phyloP scores from a whole-genome alignment of 495 filamentous ascomycete species.

The Corynascus novoguineensis region DNA sequence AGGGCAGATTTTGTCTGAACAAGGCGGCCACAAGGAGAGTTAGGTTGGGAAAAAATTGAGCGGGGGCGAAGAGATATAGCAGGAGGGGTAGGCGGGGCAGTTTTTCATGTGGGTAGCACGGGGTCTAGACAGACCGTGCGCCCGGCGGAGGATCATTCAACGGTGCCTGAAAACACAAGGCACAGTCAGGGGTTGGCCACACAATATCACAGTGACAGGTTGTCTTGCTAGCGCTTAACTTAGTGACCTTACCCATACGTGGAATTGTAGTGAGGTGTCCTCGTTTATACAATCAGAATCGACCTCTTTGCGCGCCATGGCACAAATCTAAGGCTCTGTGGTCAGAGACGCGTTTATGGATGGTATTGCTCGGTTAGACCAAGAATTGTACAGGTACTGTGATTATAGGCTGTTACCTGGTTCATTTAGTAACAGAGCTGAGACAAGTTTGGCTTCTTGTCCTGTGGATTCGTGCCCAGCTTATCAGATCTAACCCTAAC shows the following conservation, averaged over 20 bases:
- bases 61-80: conserved; percentile 23
- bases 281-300: too few species aligned
- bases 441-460: too few species aligned
- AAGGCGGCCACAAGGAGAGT: conserved; percentile 9
- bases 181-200: too few species aligned
- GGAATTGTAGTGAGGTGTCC: too few species aligned
- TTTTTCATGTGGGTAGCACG: neutral
- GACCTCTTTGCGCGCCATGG: neutral
- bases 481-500: conserved; percentile 2
- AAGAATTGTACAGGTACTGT: too few species aligned
- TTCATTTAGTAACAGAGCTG: neutral
- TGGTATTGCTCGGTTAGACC: too few species aligned
- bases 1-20: conserved; percentile 16
- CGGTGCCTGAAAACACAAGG: neutral
- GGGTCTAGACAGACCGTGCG: neutral
- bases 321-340: too few species aligned
- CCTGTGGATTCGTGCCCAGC: neutral
- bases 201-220: too few species aligned
- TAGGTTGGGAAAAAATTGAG: conserved; percentile 17
- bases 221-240: too few species aligned
- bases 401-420: neutral
- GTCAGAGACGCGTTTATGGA: too few species aligned
- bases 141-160: neutral
- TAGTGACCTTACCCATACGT: too few species aligned
- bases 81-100: conserved; percentile 28